Evolutionary conservation across 495 filamentous ascomycete genomes (phyloP), one percentile per base, ranked within the genome.

Genomic region (Penicillium egyptiacum): DNA sequence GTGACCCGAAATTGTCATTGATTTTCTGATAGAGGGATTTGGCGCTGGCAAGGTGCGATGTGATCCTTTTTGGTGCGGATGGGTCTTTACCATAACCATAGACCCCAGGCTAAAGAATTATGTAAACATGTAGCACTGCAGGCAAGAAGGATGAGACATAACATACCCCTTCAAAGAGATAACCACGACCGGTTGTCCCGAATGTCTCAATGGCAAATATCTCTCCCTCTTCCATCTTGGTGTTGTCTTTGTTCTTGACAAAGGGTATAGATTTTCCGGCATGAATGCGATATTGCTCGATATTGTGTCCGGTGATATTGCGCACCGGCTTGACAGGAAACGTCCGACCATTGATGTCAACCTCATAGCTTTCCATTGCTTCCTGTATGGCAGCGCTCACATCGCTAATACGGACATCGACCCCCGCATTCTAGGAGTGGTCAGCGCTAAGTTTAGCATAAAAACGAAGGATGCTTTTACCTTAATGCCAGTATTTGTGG

Each of bases 201-300:
- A 87, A 87, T 3, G 84, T 87, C 61, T 87, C 84, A 58, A 86
- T 83, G 28, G 84, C 84, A 67, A 86, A 87, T 5, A 80, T 74
- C 58, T 87, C 84, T 10, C 83, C 83, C 56, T 85, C 83, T 64
- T 86, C 84, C 84, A 87, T 87, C 70, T 85, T 85, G 9, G 79
- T 82, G 58, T 79, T 80, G 55, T 80, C 76, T 14, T 71, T 70
- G 33, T 74, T 81, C 64, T 83, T 86, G 53, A 86, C 70, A 63
- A 86, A 85, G 4, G 84, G 84, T 22, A 87, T 75, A 41, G 75
- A 80, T 56, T 87, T 87, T 1, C 79, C 81, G 9, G 81, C 83
- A 58, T 87, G 84, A 53, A 87, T 85, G 23, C 68, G 74, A 53
- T 84, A 86, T 5, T 71, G 82, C 4, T 72, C 68, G 56, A 87